Evolutionary conservation across 1,139 yeast genomes (phyloP), one percentile per base, ranked within the genome.

Genomic region (Geotrichum carabidarum): DNA sequence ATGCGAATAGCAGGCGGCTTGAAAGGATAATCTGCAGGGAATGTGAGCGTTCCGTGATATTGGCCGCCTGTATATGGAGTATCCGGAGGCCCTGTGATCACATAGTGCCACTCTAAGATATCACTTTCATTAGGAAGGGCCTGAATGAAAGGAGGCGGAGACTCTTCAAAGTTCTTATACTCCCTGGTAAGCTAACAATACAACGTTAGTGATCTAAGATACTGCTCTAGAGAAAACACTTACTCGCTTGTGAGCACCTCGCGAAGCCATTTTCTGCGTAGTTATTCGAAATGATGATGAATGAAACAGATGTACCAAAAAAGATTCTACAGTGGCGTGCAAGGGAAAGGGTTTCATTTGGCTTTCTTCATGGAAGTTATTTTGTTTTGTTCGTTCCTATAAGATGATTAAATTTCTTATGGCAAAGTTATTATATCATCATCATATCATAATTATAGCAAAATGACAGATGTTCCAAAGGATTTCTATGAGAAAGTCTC

Each of bases 1-100:
- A 91, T 90, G 52, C 87, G 78, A 57, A 91, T 91, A 27, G 95
- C 81, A 1, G 97, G 97, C 2, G 98, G 98, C 62, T 86, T 83
- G 74, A 86, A 90, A 0, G 97, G 98, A 64, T 90, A 91, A 62
- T 89, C 95, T 11, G 81, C 71, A 0, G 96, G 96, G 69, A 91
- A 90, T 18, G 84, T 76, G 47, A 91, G 75, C 22, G 89, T 79
- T 1, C 98, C 97, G 67, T 90, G 95, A 68, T 86, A 91, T 68
- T 89, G 95, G 0, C 98, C 98, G 22, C 80, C 82, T 57, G 78
- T 84, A 67, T 85, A 91, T 4, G 95, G 95, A 0, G 95, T 84
- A 59, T 82, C 79, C 53, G 94, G 90, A 5, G 97, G 96, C 0
- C 97, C 98, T 0, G 84, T 81, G 46, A 86, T 81, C 50, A 86